These are phyloP conservation scores for Amanita pseudoporphyria DNA, from an alignment of 768 basidiomycete genomes.

Conservation along the genomic window DNA sequence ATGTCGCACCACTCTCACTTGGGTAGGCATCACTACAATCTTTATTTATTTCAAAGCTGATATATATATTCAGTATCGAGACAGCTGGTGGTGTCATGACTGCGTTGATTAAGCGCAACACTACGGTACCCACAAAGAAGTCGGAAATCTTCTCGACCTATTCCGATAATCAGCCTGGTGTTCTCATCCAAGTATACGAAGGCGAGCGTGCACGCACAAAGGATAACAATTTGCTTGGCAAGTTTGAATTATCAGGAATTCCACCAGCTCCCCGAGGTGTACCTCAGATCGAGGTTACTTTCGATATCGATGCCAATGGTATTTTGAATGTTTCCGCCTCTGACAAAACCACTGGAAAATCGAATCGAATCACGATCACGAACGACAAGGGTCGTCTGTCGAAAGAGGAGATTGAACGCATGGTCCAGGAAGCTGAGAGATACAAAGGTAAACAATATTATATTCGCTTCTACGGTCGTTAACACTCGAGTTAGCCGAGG, in stretches of 20 bases:
- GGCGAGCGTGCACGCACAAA: slow-evolving; percentile 98
- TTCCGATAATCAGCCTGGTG: slow-evolving; percentile 97
- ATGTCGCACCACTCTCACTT: slow-evolving; percentile 82
- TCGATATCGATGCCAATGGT: slow-evolving; percentile 97
- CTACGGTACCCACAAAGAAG: slow-evolving; percentile 97
- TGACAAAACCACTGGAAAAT: slow-evolving; percentile 97
- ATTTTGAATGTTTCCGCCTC: slow-evolving; percentile 92
- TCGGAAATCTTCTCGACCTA: slow-evolving; percentile 98
- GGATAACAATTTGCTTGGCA: slow-evolving; percentile 97
- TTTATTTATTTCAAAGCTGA: slow-evolving; percentile 17
- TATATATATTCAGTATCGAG: slow-evolving; percentile 60
- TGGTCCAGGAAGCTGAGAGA: slow-evolving; percentile 91
- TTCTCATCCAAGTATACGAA: slow-evolving; percentile 96
- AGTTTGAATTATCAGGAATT: slow-evolving; percentile 96
- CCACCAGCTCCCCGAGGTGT: slow-evolving; percentile 97
- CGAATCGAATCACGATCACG: slow-evolving; percentile 87
- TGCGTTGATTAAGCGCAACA: slow-evolving; percentile 96
- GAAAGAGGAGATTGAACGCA: slow-evolving; percentile 97
- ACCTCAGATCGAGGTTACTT: slow-evolving; percentile 95
- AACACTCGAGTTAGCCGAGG: slow-evolving; percentile 49
- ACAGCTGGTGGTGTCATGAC: slow-evolving; percentile 99
- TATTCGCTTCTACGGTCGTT: not conserved
- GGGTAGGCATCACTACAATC: slow-evolving; percentile 28
- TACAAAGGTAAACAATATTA: slow-evolving; percentile 57
- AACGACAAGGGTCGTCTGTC: slow-evolving; percentile 96